These are phyloP conservation scores for Metschnikowia hibisci DNA, from an alignment of 805 yeast genomes.

Conservation along the genomic window DNA sequence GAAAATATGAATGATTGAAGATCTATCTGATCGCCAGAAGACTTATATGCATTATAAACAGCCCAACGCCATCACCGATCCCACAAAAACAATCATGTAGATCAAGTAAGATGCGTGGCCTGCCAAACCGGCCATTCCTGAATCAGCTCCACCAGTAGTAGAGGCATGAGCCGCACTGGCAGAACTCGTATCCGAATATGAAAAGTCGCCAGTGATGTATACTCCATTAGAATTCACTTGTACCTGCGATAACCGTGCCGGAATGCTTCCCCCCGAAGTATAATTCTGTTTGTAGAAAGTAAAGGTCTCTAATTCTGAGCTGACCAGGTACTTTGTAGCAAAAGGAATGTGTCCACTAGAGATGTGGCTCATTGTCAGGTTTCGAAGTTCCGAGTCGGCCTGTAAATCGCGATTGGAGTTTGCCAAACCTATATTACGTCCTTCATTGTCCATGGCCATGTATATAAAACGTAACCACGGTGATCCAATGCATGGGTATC, in stretches of 20 bases:
- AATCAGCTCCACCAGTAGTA: constrained; percentile 8
- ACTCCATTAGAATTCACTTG: constrained; percentile 27
- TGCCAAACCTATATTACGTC: constrained; percentile 52
- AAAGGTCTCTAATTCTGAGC: constrained; percentile 6
- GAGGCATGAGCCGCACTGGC: constrained; percentile 20
- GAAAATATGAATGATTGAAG: too few relatives aligned
- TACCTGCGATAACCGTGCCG: constrained; percentile 26
- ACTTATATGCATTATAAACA: background rate
- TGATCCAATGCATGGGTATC: constrained; percentile 55
- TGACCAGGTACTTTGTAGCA: constrained; percentile 26
- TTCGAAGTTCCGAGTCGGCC: constrained; percentile 11
- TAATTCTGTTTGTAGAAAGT: constrained; percentile 11
- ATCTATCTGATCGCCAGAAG: too few relatives aligned
- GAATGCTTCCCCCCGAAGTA: constrained; percentile 15
- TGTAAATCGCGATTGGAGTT: constrained; percentile 32
- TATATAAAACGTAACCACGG: constrained; percentile 52
- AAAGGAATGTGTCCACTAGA: constrained; percentile 48
- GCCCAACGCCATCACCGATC: constrained; percentile 8
- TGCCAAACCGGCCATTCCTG: background rate
- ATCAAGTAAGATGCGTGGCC: constrained; percentile 1
- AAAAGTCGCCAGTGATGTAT: constrained; percentile 19
- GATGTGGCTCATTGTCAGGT: constrained; percentile 25
- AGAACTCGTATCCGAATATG: constrained; percentile 2
- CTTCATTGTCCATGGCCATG: constrained; percentile 63
- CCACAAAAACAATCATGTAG: constrained; percentile 4